Evolutionary conservation across 805 yeast genomes (phyloP).

Genomic region (Ogataea glucozyma): DNA sequence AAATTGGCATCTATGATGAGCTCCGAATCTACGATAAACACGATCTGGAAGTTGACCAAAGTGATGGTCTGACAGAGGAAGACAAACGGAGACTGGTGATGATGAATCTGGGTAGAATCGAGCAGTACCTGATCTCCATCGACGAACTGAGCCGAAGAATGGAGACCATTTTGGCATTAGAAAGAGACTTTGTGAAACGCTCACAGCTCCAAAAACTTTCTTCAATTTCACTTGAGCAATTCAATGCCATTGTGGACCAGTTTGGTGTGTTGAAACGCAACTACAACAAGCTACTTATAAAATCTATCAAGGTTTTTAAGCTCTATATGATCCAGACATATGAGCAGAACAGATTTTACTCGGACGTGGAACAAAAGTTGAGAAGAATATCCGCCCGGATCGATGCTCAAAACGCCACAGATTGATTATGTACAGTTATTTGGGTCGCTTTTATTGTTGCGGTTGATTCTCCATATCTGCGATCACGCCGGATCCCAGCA

Average conservation of each 20-base stretch:
- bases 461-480: conserved; percentile 10
- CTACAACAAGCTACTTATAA: conserved; percentile 18
- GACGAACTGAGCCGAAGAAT: conserved; percentile 16
- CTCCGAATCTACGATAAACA: not conserved
- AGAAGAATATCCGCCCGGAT: conserved; percentile 1
- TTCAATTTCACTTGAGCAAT: conserved; percentile 5
- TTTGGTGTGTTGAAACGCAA: conserved; percentile 7
- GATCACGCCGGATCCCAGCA: conserved; percentile 65
- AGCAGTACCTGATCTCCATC: conserved; percentile 6
- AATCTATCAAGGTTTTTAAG: conserved; percentile 22
- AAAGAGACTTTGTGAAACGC: conserved; percentile 14
- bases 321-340: conserved; percentile 19
- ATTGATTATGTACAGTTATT: conserved; percentile 7
- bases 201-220: conserved; percentile 8
- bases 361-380: conserved; percentile 12
- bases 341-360: conserved; percentile 20
- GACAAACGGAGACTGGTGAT: conserved; percentile 19
- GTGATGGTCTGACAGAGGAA: conserved; percentile 7
- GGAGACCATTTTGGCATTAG: conserved; percentile 10
- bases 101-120: conserved; percentile 13
- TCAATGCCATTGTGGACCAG: conserved; percentile 10
- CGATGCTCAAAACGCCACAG: not conserved
- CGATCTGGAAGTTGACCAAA: not conserved
- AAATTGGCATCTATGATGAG: conserved; percentile 12
- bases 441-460: too few species aligned